These are phyloP conservation scores for Tagetes erecta DNA, from an alignment of 129 eudicot genomes.

Conservation along the genomic window DNA sequence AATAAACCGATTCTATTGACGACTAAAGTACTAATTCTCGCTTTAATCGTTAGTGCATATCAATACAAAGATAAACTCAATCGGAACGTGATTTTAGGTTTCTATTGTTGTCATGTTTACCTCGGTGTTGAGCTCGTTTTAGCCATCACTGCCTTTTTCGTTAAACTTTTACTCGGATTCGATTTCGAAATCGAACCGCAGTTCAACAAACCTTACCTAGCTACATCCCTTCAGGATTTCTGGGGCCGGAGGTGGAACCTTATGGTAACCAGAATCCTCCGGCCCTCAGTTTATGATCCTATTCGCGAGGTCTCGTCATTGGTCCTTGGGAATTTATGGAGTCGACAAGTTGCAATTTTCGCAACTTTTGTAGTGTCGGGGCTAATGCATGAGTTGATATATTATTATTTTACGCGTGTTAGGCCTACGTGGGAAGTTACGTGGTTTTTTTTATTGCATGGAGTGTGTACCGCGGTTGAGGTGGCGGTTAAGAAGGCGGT, in stretches of 20 bases:
- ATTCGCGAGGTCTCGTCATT: conserved; percentile 20
- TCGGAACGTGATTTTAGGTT: conserved; percentile 32
- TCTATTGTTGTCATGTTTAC: conserved; percentile 52
- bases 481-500: conserved; percentile 44
- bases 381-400: conserved; percentile 59
- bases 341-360: conserved; percentile 29
- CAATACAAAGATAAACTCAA: conserved; percentile 34
- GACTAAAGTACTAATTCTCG: conserved; percentile 35
- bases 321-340: conserved; percentile 29
- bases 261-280: conserved; percentile 51
- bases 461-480: conserved; percentile 52
- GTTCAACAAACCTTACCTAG: conserved; percentile 61
- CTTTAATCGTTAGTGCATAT: conserved; percentile 33
- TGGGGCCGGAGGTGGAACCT: conserved; percentile 89
- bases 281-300: conserved; percentile 53
- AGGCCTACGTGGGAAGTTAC: conserved; percentile 74
- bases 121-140: conserved; percentile 46
- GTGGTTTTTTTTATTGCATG: conserved; percentile 64
- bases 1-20: conserved; percentile 19
- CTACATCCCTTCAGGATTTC: conserved; percentile 68
- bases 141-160: conserved; percentile 43
- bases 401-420: conserved; percentile 44
- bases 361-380: conserved; percentile 66
- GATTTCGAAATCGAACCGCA: conserved; percentile 56
- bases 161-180: conserved; percentile 36